A percentile compares a stretch with the other conserved stretches of the same genome.
These are phyloP conservation scores for Cydonia oblonga DNA, from an alignment of 331 rosid genomes.

Conservation along the genomic window DNA sequence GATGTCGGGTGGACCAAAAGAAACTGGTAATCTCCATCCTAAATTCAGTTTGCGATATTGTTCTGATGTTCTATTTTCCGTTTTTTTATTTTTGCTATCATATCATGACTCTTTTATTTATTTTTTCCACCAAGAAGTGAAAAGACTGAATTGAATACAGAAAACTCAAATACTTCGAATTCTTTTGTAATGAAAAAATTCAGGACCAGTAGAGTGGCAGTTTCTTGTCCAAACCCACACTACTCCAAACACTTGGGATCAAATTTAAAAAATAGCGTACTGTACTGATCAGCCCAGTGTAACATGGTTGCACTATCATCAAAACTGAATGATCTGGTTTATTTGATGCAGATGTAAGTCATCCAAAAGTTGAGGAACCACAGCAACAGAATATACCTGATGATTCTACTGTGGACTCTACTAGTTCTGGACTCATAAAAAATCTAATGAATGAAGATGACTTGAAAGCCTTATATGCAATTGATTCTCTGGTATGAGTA, in stretches of 20 bases:
- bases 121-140: not conserved
- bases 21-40: conserved; percentile 39
- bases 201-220: not conserved
- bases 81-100: not conserved
- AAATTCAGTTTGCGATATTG: not conserved
- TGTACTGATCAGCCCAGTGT: not conserved
- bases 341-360: conserved; percentile 51
- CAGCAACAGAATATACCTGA: conserved; percentile 64
- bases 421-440: conserved; percentile 57
- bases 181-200: not conserved
- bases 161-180: not conserved
- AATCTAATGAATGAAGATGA: conserved; percentile 74
- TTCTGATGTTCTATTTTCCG: not conserved
- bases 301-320: not conserved
- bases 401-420: conserved; percentile 45
- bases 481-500: conserved; percentile 54
- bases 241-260: not conserved
- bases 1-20: conserved; percentile 50
- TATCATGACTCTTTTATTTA: not conserved
- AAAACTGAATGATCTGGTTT: conserved; percentile 1
- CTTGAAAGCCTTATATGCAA: conserved; percentile 49
- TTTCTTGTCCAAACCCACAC: not conserved
- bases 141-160: not conserved
- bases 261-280: not conserved
- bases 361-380: conserved; percentile 56